Evolutionary conservation across 2,329 filamentous ascomycete genomes (phyloP), one percentile per base, ranked within the genome.

Genomic region (Ophiostoma ips): DNA sequence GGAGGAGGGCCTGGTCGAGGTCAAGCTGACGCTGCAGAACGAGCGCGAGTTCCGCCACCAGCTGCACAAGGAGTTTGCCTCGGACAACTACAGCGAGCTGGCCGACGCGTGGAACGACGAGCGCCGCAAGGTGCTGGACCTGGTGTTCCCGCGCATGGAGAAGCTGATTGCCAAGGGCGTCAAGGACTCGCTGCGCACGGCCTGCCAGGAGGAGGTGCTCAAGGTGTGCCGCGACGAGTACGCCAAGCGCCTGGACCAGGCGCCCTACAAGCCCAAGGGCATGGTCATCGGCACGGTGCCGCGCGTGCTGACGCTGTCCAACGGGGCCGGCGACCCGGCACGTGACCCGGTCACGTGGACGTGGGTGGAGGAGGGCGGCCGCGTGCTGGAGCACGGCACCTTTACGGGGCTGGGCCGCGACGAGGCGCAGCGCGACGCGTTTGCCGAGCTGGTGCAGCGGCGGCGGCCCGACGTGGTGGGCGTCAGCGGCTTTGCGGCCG

Each of bases 81-180:
- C 89, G 0, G 92, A 98, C 64, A 95, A 94, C 66, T 92, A 87
- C 64, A 95, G 89, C 60, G 89, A 95, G 61, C 76, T 92, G 43
- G 92, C 92, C 3, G 90, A 96, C 66, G 84, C 87, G 10, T 98
- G 92, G 92, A 95, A 95, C 58, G 77, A 82, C 45, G 80, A 95
- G 59, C 83, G 92, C 34, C 81, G 83, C 56, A 88, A 94, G 60
- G 83, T 94, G 1, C 70, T 98, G 46, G 86, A 95, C 57, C 63
- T 82, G 50, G 88, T 89, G 0, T 79, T 95, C 53, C 71, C 75
- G 9, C 94, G 90, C 62, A 72, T 98, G 40, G 84, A 94, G 58
- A 81, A 76, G 58, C 71, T 94, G 56, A 89, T 96, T 58, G 79
- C 85, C 52, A 92, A 90, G 63, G 87, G 88, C 52, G 87, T 96